Percentiles rank a stretch among this genome's conserved stretches.
These are phyloP conservation scores for Gossypium davidsonii DNA, from an alignment of 441 rosid genomes.

Conservation along the genomic window DNA sequence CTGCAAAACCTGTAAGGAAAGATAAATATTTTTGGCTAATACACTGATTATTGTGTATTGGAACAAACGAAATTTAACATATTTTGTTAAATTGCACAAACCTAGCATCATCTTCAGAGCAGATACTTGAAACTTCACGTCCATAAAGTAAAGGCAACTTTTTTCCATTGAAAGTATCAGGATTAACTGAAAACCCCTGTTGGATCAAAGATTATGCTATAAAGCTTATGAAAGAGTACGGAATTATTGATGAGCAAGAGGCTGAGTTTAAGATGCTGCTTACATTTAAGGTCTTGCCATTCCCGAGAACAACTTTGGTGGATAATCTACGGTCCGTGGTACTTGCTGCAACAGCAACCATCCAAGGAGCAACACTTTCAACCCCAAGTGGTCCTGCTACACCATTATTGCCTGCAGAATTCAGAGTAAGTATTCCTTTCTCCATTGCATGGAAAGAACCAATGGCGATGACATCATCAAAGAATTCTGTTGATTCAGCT, in stretches of 20 bases:
- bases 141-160: conserved; percentile 37
- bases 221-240: background rate
- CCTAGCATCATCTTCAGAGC: conserved; percentile 17
- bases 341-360: conserved; percentile 51
- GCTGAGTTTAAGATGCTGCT: conserved; percentile 17
- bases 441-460: conserved; percentile 42
- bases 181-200: conserved; percentile 43
- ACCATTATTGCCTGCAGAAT: conserved; percentile 46
- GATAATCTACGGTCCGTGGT: conserved; percentile 35
- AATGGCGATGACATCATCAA: conserved; percentile 17
- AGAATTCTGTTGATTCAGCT: background rate
- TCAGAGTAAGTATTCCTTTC: conserved; percentile 35
- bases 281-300: conserved; percentile 29
- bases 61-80: background rate
- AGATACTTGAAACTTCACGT: conserved; percentile 8
- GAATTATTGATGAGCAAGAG: background rate
- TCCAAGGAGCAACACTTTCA: conserved; percentile 42
- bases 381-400: background rate
- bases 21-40: background rate
- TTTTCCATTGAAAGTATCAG: conserved; percentile 21
- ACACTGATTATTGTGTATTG: background rate
- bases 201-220: conserved; percentile 1
- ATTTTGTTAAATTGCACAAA: conserved; percentile 2
- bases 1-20: conserved; percentile 21
- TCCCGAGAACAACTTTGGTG: conserved; percentile 39